Evolutionary conservation across 2,329 filamentous ascomycete genomes (phyloP).

Genomic region (Aspergillus sp.): DNA sequence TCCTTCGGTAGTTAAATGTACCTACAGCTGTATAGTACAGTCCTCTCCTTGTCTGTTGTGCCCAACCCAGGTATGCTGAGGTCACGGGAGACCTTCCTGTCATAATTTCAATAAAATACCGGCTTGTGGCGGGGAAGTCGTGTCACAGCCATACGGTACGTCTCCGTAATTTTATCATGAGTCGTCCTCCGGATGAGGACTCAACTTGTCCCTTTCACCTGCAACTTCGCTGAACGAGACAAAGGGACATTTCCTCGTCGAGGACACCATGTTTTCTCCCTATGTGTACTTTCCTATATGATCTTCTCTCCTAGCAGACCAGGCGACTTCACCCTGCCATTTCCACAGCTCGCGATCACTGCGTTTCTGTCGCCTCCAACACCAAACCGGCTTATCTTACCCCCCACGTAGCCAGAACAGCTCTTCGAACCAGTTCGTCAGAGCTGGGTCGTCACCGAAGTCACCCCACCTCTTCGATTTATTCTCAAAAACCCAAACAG

Average conservation of each 20-base stretch:
- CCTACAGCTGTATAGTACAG: too few relatives aligned
- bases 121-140: background rate
- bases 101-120: background rate
- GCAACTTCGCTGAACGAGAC: background rate
- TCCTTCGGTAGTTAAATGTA: too few relatives aligned
- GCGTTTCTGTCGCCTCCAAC: constrained; percentile 7
- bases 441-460: constrained; percentile 19
- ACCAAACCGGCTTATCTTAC: constrained; percentile 8
- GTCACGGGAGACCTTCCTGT: background rate
- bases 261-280: constrained; percentile 1
- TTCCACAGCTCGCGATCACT: constrained; percentile 1
- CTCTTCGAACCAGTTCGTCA: constrained; percentile 16
- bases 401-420: constrained; percentile 13
- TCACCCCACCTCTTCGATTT: background rate
- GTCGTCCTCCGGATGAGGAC: background rate
- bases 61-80: background rate
- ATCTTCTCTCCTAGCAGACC: background rate
- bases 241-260: background rate
- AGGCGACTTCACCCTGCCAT: background rate
- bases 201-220: background rate
- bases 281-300: background rate
- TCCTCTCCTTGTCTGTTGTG: background rate
- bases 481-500: background rate
- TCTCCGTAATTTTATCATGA: background rate
- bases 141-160: background rate